Evolutionary conservation across 768 basidiomycete species (phyloP), one percentile per base, ranked within the genome.

Genomic region (Naganishia antarctica): DNA sequence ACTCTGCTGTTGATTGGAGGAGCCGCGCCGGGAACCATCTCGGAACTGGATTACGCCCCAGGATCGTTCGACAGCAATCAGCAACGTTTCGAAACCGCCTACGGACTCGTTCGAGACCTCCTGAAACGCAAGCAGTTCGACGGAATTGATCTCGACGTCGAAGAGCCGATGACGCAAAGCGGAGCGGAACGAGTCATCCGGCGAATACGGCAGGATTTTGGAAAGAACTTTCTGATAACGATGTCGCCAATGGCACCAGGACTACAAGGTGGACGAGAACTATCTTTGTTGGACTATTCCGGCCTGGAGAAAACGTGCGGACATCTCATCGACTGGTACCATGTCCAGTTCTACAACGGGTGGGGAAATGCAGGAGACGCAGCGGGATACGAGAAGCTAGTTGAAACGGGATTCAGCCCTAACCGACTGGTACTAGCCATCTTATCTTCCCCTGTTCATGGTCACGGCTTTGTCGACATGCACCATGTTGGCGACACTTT

Each of bases 201-300:
- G n/a, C 32, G 53, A 1, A 34, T 57, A 40, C 53, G 53, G 18
- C 53, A 57, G 23, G 53, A 57, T 13, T 57, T 57, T 34, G 32
- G 28, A 0, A 57, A 57, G 26, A 57, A 9, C 37, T 57, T 57
- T 26, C 31, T 57, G 8, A 40, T 57, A 9, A 57, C 53, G 9
- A 57, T 57, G 53, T 57, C 53, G 16, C 53, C 53, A 2, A 57
- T 57, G 53, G 53, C 53, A 57, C 53, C 53, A 2, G 53, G 53
- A 25, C 18, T 57, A 26, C 53, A 57, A 40, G 53, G 53, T 34
- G 53, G 53, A 23, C 53, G 53, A 21, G 53, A 57, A 26, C 53
- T 57, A 3, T 57, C 53, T 34, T 18, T 57, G 13, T 21, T 57
- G n/a, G 53, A 57, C 23, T 57, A 57, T 21, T 57, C 53, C 21